These are phyloP conservation scores for Cerioporus squamosus DNA, from an alignment of 1,284 basidiomycete genomes.

Conservation along the genomic window DNA sequence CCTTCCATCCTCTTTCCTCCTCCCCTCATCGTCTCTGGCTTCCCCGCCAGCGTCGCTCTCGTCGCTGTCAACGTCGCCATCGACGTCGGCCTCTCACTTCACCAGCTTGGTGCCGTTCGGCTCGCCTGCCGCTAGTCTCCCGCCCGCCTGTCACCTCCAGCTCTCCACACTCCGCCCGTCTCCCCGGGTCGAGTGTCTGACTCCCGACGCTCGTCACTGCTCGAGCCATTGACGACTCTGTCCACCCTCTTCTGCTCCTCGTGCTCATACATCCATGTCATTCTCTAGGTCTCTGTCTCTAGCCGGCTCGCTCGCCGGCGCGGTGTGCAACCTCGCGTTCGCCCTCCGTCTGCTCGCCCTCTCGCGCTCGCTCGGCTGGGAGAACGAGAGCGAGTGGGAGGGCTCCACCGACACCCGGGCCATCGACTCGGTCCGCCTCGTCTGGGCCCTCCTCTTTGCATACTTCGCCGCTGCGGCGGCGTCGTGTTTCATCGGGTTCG, in stretches of 20 bases:
- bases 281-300: slow-evolving; percentile 55
- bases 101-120: slow-evolving; percentile 2
- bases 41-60: slow-evolving; percentile 1
- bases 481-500: slow-evolving; percentile 64
- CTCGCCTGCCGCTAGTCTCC: slow-evolving; percentile 1
- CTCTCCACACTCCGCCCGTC: background rate
- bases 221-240: background rate
- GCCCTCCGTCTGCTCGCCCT: slow-evolving; percentile 58
- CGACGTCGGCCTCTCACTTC: too few species aligned
- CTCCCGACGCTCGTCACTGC: background rate
- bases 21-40: background rate
- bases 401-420: slow-evolving; percentile 59
- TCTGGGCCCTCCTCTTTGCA: slow-evolving; percentile 65
- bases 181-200: background rate
- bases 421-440: slow-evolving; percentile 61
- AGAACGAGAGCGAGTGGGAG: slow-evolving; percentile 76
- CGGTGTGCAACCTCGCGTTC: slow-evolving; percentile 56
- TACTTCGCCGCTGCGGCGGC: slow-evolving; percentile 68
- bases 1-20: background rate
- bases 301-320: slow-evolving; percentile 58
- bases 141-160: background rate
- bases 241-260: background rate
- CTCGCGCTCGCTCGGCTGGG: slow-evolving; percentile 68
- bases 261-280: slow-evolving; percentile 21
- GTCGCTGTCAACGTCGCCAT: background rate